A percentile compares a stretch with the other conserved stretches of the same genome.
Conservation (phyloP, 1,139 yeast species). For the Lizanozyma gosingica region DNA sequence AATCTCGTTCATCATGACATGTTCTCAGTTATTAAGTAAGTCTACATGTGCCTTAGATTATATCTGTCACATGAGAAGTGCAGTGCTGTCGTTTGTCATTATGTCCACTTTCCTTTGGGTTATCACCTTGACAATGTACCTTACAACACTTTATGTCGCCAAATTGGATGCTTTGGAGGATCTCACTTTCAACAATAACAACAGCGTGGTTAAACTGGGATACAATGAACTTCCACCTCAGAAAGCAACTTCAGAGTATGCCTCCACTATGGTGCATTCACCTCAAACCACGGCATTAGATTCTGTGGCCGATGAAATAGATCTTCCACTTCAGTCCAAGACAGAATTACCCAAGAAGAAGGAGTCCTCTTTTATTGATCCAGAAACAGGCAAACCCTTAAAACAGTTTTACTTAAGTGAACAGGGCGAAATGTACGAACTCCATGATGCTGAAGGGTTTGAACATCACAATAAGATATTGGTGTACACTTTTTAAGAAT, state of each 20-base stretch:
- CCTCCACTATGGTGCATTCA: not conserved
- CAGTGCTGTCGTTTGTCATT: constrained; percentile 27
- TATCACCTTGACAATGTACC: constrained; percentile 25
- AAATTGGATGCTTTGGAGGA: constrained; percentile 26
- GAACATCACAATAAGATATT: constrained; percentile 22
- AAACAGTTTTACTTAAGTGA: constrained; percentile 24
- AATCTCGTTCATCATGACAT: constrained; percentile 20
- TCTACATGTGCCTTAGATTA: constrained; percentile 12
- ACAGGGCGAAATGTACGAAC: constrained; percentile 26
- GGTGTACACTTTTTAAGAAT: constrained; percentile 22
- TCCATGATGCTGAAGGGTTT: constrained; percentile 17
- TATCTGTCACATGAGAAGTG: constrained; percentile 25
- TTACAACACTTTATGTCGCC: constrained; percentile 32
- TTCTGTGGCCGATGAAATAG: not conserved
- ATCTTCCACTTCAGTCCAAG: not conserved
- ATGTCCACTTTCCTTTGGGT: constrained; percentile 34
- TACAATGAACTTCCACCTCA: not conserved
- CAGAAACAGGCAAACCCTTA: constrained; percentile 12
- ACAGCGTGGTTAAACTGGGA: too few relatives aligned
- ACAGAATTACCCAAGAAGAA: not conserved
- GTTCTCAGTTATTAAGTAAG: constrained; percentile 18
- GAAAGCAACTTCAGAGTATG: not conserved
- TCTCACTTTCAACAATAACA: constrained; percentile 24
- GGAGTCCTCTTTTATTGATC: constrained; percentile 1
- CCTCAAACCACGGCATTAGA: not conserved